Percentiles rank a stretch among this genome's conserved stretches.
Evolutionary conservation across 257 asterid genomes (phyloP).

Genomic region (Primulina huaijiensis): DNA sequence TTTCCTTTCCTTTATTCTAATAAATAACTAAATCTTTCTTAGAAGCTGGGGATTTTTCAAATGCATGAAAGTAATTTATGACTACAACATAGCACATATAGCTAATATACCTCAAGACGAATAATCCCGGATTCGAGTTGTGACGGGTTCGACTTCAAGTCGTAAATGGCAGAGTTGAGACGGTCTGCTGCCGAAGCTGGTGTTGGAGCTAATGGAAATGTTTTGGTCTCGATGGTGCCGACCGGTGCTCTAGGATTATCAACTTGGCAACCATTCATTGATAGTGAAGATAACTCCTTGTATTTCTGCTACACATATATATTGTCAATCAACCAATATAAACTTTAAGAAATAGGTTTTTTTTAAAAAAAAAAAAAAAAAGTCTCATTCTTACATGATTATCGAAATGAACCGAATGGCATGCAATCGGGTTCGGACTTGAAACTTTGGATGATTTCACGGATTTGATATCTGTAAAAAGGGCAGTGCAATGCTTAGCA

Average conservation of each 20-base stretch:
- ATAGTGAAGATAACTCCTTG: slow-evolving; percentile 43
- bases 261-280: slow-evolving; percentile 69
- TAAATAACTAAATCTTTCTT: no score
- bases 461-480: not conserved
- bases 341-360: no score
- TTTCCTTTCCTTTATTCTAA: no score
- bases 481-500: not conserved
- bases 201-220: slow-evolving; percentile 46
- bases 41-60: no score
- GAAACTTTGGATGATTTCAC: not conserved
- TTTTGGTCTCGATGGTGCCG: slow-evolving; percentile 60
- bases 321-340: not conserved
- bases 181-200: slow-evolving; percentile 54
- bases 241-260: slow-evolving; percentile 53
- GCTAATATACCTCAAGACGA: slow-evolving; percentile 62
- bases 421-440: not conserved
- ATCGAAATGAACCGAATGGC: not conserved
- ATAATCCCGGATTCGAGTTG: slow-evolving; percentile 62
- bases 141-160: slow-evolving; percentile 42
- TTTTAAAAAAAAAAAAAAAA: no score
- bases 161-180: slow-evolving; percentile 57
- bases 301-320: slow-evolving; percentile 33
- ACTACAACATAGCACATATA: not conserved
- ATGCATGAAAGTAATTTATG: no score
- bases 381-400: not conserved